Evolutionary conservation across 1,284 basidiomycete genomes (phyloP).

Genomic region (Rhodofomes roseus): DNA sequence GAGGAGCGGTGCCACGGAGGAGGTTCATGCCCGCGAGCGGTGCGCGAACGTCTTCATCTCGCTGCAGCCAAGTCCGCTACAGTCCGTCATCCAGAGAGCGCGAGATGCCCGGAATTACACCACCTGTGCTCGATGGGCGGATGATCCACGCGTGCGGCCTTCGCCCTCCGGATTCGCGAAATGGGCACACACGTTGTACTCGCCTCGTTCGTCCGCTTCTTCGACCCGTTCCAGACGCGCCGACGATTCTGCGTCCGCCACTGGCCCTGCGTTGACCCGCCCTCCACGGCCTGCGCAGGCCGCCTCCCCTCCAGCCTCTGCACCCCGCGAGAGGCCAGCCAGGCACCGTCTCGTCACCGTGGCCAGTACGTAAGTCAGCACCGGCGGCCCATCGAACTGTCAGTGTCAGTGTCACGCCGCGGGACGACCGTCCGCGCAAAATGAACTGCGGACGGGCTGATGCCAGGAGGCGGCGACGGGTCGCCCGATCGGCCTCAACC

Average conservation of each 20-base stretch:
- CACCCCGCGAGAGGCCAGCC: neutral
- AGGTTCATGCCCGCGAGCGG: neutral
- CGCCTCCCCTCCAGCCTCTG: neutral
- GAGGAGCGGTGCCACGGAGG: neutral
- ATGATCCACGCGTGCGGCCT: neutral
- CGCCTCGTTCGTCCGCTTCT: neutral
- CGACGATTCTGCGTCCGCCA: neutral
- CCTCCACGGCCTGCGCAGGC: neutral
- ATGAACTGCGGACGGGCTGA: neutral
- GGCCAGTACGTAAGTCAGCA: neutral
- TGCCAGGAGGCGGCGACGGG: neutral
- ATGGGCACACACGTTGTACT: neutral
- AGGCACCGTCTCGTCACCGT: neutral
- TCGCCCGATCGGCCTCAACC: neutral
- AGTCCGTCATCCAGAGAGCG: neutral
- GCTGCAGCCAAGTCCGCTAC: neutral
- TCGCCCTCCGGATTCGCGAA: no score
- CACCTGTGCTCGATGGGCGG: neutral
- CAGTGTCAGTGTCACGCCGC: neutral
- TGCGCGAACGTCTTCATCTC: neutral
- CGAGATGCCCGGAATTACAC: neutral
- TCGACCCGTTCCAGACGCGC: neutral
- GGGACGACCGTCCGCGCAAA: neutral
- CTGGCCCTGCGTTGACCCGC: neutral
- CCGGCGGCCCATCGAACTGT: neutral